phyloP scores from a whole-genome alignment of 2,329 filamentous ascomycete genomes.

The Fusarium tupiense region DNA sequence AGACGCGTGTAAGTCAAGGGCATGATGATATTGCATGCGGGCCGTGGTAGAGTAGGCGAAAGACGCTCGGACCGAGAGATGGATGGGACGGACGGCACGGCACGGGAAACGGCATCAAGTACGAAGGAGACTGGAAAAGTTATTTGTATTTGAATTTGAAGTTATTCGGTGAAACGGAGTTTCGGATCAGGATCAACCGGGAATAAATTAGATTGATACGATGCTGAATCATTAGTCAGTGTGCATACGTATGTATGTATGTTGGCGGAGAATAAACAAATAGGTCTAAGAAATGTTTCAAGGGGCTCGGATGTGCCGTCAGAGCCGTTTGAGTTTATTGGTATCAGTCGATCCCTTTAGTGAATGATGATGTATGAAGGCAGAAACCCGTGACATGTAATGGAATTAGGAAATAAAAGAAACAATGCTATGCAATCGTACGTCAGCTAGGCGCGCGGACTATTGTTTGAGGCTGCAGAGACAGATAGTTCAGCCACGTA shows the following conservation, averaged over 20 bases:
- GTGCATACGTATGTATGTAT: too few species aligned
- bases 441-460: constrained; percentile 2
- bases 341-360: constrained; percentile 11
- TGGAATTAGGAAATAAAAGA: not conserved
- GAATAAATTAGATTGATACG: not conserved
- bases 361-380: not conserved
- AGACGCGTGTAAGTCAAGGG: constrained; percentile 17
- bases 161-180: not conserved
- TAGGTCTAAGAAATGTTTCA: constrained; percentile 8
- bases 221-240: not conserved
- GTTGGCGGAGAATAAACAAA: not conserved
- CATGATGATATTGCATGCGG: not conserved
- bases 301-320: constrained; percentile 21
- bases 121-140: not conserved
- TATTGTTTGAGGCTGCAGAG: not conserved
- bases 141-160: not conserved
- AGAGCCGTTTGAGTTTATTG: constrained; percentile 21
- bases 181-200: not conserved
- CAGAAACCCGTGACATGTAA: not conserved
- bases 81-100: constrained; percentile 17
- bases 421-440: constrained; percentile 3
- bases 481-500: constrained; percentile 1
- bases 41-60: not conserved
- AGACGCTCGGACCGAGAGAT: constrained; percentile 9
- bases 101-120: constrained; percentile 10